Evolutionary conservation across 1,139 yeast species (phyloP), one percentile per base, ranked within the genome.

Genomic region (Blastobotrys capitulatus): DNA sequence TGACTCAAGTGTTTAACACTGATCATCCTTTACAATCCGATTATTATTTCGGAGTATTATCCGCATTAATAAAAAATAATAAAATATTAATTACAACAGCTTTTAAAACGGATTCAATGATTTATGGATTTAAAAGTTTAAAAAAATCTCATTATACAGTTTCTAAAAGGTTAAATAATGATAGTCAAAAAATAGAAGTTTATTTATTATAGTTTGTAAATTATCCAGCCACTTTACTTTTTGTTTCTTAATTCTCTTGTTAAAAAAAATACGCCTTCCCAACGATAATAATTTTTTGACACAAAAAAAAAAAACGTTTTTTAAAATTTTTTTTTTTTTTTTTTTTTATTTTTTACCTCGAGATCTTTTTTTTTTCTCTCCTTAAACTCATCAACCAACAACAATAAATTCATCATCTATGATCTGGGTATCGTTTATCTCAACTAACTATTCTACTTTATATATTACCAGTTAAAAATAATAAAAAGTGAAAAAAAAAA

Each of bases 81-180:
- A 50, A 49, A 8, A 27, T 53, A 15, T 43, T 46, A 20, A 38
- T 57, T 9, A 47, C 47, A 16, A 59, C 50, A 47, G 58, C 55
- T 8, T 63, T 59, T 48, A 53, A 61, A 10, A 59, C 65, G 8
- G 62, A 59, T 31, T 50, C 59, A 9, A 57, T 61, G 61, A 54
- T 59, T 16, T 26, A 54, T 7, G 61, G 54, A 12, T 57, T 52
- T 9, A 29, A 29, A 29, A 29, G 32, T 29, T 6, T 6, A 3
- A 12, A 29, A 12, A 3, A 13, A 3, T 29, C 32, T 6, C 5
- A 13, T 6, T 29, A 9, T 4, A 4, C 32, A 3, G 12, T 29
- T 6, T 12, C n/a, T 9, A 29, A 29, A 13, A 29, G 32, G 12
- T 9, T 3, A 10, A 9, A 3, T 12, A 9, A 29, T 29, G 9